Conservation (phyloP, 805 yeast genomes). For the Starmerella riodocensis region DNA sequence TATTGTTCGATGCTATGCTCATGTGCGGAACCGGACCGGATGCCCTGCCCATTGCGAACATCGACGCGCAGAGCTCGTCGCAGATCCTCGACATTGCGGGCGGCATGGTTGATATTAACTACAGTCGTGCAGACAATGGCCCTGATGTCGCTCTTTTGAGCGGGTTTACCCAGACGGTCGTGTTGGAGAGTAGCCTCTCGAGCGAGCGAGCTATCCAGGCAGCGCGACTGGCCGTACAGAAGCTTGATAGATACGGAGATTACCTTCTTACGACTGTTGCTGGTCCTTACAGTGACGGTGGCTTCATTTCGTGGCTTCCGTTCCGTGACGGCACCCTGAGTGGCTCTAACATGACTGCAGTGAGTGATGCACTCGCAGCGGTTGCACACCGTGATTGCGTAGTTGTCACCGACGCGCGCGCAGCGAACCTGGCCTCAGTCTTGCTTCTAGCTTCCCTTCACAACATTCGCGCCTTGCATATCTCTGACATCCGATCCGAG, state of each 20-base stretch:
- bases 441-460: conserved; percentile 79
- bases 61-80: conserved; percentile 87
- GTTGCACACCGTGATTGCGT: conserved; percentile 72
- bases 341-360: conserved; percentile 32
- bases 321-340: conserved; percentile 32
- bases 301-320: conserved; percentile 53
- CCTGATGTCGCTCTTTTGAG: conserved; percentile 62
- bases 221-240: conserved; percentile 44
- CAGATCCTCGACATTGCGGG: conserved; percentile 61
- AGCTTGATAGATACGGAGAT: conserved; percentile 40
- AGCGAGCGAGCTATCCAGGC: conserved; percentile 53
- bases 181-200: conserved; percentile 48
- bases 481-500: conserved; percentile 68
- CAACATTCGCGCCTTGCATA: conserved; percentile 62
- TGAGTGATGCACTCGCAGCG: conserved; percentile 50
- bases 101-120: conserved; percentile 70
- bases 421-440: conserved; percentile 86
- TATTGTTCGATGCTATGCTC: conserved; percentile 67
- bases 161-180: conserved; percentile 78
- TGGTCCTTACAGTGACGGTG: conserved; percentile 55
- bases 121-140: conserved; percentile 49
- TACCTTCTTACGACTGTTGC: conserved; percentile 76
- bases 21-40: conserved; percentile 34
- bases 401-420: conserved; percentile 80
- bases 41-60: conserved; percentile 39